Base-by-base conservation (phyloP, 805 yeast genomes). In the Yamadazyma scolyti region DNA sequence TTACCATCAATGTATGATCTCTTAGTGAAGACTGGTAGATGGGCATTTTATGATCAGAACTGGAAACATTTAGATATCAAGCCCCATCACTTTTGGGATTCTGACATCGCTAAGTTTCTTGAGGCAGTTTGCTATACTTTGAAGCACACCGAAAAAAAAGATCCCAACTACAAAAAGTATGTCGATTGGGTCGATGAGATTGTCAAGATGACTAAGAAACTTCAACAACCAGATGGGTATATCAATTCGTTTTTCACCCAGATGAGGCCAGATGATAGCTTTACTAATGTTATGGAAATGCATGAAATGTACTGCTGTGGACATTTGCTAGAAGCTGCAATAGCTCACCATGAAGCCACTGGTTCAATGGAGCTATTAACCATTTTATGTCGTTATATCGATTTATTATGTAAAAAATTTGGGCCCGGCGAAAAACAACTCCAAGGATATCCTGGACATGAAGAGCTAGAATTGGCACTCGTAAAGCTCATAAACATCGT, bases 361-460 rank as follows among this genome's bases (percentile, higher is more conserved):
- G 46, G 46, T 2, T 32, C 37, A 9, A 36, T 25, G 16, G 28
- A 29, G 13, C 30, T 49, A 9, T 34, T 50, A 14, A 36, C 48
- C 16, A 25, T 32, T 19, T 8, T 48, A n/a, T 30, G 40, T 27
- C 30, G 34, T n/a, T 50, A 48, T 28, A 30, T 49, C 16, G 52
- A 48, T 28, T 40, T 31, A 11, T 33, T 48, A 15, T 23, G 36
- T 12, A 16, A 27, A 9, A 26, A 28, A 3, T 48, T 48, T 31
- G 55, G 56, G 6, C 44, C 45, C 2, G 45, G 27, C 5, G 39
- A 36, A 17, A 33, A 21, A 12, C 24, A 40, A 18, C 26, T 32
- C 3, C 48, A 43, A 20, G 52, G 52, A 6, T 50, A 50, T 27
- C 50, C 51, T 6, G 56, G 56, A 5, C 56, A 50, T 23, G 43